A percentile compares a stretch with the other conserved stretches of the same genome.
phyloP scores from a whole-genome alignment of 2,329 filamentous ascomycete genomes.

The Curvularia sp. region DNA sequence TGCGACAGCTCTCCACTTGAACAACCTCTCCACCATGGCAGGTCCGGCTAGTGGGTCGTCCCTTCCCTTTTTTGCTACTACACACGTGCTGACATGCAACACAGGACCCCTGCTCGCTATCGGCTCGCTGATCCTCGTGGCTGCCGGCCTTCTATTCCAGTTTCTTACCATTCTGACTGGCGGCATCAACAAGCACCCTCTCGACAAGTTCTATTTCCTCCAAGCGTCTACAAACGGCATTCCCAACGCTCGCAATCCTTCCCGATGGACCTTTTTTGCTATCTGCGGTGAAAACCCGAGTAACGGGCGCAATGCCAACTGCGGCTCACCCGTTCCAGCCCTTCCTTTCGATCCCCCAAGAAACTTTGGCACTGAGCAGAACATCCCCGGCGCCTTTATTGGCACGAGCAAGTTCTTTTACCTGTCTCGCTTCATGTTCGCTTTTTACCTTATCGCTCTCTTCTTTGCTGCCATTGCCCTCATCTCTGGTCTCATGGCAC shows the following conservation, averaged over 20 bases:
- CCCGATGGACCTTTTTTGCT: constrained; percentile 92
- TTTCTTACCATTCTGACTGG: constrained; percentile 72
- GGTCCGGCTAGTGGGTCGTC: constrained; percentile 26
- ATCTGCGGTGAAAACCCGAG: constrained; percentile 69
- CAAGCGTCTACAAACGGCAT: constrained; percentile 76
- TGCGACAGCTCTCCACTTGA: not conserved
- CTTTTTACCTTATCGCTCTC: constrained; percentile 84
- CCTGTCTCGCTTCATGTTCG: constrained; percentile 90
- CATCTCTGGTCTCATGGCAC: constrained; percentile 71
- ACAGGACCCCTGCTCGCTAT: constrained; percentile 64
- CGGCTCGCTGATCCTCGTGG: constrained; percentile 67
- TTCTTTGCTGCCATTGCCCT: constrained; percentile 77
- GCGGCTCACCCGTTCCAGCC: constrained; percentile 66
- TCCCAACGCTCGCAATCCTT: constrained; percentile 61
- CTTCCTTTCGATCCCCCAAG: constrained; percentile 70
- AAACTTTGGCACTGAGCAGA: constrained; percentile 66
- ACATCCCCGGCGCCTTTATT: constrained; percentile 63
- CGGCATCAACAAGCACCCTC: constrained; percentile 60
- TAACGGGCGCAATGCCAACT: constrained; percentile 65
- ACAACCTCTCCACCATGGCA: constrained; percentile 17
- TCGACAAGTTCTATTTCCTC: constrained; percentile 85
- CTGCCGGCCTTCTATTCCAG: constrained; percentile 67
- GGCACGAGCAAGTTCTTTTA: constrained; percentile 74
- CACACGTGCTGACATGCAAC: constrained; percentile 2
- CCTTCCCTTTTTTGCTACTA: constrained; percentile 15